Evolutionary conservation across 2,329 filamentous ascomycete genomes (phyloP), one percentile per base, ranked within the genome.

Genomic region (Thyridium curvatum): DNA sequence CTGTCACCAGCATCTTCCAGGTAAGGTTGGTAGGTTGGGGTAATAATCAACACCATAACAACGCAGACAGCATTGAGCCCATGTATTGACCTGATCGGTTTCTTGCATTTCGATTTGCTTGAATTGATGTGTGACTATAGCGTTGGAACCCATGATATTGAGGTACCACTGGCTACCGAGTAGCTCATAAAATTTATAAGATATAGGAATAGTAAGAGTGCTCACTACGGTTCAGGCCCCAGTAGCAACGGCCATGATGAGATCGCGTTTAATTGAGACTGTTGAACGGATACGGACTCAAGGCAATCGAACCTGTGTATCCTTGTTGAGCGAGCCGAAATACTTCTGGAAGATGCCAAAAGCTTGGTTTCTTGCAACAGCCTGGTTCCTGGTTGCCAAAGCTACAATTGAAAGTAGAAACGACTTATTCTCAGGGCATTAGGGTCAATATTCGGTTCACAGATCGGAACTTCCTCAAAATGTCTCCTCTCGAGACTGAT

Each of bases 361-460:
- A 14, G 62, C 54, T 43, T 66, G 60, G 0, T 55, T 60, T 2
- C 55, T 59, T 8, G 54, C 48, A 46, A 62, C 61, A 8, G 52
- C 61, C 35, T 55, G 48, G 32, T 60, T 58, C 61, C 35, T 55
- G 48, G 32, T 60, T 58, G 42, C 64, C 63, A 32, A 65, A 61
- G 38, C 60, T 60, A 53, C 62, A 66, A 45, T 65, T 65, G 45
- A 65, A 52, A 14, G 53, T 51, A 2, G 58, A 63, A 2, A 64
- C 31, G 30, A 56, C 53, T n/a, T 32, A 64, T 52, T 17, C 64
- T 39, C 13, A 40, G 18, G 8, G 47, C 47, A 3, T 47, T 41
- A 31, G 42, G 15, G 45, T 26, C 30, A 54, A 44, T 16, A 38
- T 39, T 10, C 37, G 33, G 26, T 51, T 46, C 40, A 49, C 44